phyloP scores from a whole-genome alignment of 345 rosid species.

The Populus tremula region DNA sequence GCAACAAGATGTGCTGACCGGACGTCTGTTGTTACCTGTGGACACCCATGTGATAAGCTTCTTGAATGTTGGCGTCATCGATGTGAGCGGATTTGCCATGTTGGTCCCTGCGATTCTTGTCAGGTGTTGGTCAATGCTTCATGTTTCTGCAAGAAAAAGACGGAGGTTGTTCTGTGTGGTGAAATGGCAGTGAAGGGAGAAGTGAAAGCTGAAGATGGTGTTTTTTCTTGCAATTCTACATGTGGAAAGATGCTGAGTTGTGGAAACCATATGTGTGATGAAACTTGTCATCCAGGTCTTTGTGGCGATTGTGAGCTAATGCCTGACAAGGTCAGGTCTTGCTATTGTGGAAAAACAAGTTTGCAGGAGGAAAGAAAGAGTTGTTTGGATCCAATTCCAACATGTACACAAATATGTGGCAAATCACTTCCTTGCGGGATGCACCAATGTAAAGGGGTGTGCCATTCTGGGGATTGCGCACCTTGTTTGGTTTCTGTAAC shows the following conservation, averaged over 20 bases:
- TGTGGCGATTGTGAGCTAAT: slow-evolving; percentile 74
- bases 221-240: slow-evolving; percentile 59
- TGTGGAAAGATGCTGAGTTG: slow-evolving; percentile 67
- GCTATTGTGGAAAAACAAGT: slow-evolving; percentile 76
- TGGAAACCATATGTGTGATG: slow-evolving; percentile 65
- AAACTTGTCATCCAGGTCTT: slow-evolving; percentile 79
- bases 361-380: slow-evolving; percentile 64
- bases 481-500: slow-evolving; percentile 63
- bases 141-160: slow-evolving; percentile 78
- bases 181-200: slow-evolving; percentile 83
- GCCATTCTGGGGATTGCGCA: slow-evolving; percentile 86
- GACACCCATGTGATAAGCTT: slow-evolving; percentile 69
- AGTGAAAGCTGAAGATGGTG: slow-evolving; percentile 66
- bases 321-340: slow-evolving; percentile 65
- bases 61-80: slow-evolving; percentile 74
- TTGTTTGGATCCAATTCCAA: slow-evolving; percentile 86
- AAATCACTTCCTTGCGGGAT: slow-evolving; percentile 69
- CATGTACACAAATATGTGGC: slow-evolving; percentile 58
- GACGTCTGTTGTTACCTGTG: slow-evolving; percentile 67
- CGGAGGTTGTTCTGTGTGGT: slow-evolving; percentile 72
- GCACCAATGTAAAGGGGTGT: slow-evolving; percentile 63
- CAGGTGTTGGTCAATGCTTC: slow-evolving; percentile 59
- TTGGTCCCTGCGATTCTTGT: slow-evolving; percentile 84
- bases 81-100: slow-evolving; percentile 68
- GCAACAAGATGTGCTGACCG: slow-evolving; percentile 89